Percentiles rank a stretch among this genome's conserved stretches.
phyloP scores from a whole-genome alignment of 2,329 filamentous ascomycete species.

The Acarospora socialis region DNA sequence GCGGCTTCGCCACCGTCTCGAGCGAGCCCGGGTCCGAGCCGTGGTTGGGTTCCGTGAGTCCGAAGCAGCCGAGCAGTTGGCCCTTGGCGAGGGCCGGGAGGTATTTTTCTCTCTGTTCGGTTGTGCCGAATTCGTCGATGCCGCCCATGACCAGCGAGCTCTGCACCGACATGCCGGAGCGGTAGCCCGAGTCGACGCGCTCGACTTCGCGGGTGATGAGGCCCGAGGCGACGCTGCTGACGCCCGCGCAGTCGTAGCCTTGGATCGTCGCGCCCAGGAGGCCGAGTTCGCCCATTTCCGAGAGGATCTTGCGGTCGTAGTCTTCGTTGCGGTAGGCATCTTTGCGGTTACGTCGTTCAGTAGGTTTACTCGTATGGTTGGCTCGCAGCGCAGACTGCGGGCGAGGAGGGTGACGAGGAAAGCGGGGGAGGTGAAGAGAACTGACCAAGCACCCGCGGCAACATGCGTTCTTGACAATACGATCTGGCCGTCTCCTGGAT shows the following conservation, averaged over 20 bases:
- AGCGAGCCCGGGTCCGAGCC: constrained; percentile 83
- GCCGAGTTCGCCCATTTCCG: constrained; percentile 89
- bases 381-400: no score
- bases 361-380: no score
- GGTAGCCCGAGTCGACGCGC: constrained; percentile 79
- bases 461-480: constrained; percentile 82
- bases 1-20: constrained; percentile 74
- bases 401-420: no score
- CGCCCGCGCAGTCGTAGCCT: constrained; percentile 78
- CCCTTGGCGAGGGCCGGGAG: constrained; percentile 71
- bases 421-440: no score
- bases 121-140: constrained; percentile 74
- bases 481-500: constrained; percentile 82
- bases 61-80: constrained; percentile 71
- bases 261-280: constrained; percentile 73
- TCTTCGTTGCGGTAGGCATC: constrained; percentile 77
- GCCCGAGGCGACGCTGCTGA: constrained; percentile 75
- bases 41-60: constrained; percentile 84
- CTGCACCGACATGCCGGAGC: constrained; percentile 87
- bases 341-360: constrained; percentile 26
- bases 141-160: constrained; percentile 88
- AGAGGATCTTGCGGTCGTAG: constrained; percentile 71
- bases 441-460: constrained; percentile 73
- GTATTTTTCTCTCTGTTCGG: constrained; percentile 75
- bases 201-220: constrained; percentile 84